Evolutionary conservation across 129 eudicot genomes (phyloP).

Genomic region (Solidago caesia): DNA sequence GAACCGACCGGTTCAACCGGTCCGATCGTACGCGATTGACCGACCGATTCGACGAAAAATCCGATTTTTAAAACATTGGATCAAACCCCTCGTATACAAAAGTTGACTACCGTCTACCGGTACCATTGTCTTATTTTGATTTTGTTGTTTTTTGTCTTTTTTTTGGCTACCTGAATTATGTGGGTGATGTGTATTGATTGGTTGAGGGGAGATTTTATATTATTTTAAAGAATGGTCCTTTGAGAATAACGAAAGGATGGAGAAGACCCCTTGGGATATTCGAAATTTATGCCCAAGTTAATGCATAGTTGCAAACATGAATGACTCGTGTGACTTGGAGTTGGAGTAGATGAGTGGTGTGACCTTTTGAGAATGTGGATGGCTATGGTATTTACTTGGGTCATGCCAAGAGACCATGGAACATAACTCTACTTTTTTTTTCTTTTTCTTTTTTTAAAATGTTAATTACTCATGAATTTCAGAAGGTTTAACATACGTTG

Average conservation of each 20-base stretch:
- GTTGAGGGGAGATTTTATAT: constrained; percentile 26
- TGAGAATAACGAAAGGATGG: constrained; percentile 10
- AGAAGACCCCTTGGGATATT: constrained; percentile 18
- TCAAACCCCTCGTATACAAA: too few species aligned
- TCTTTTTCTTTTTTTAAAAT: too few species aligned
- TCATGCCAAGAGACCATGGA: not conserved
- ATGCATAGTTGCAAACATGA: not conserved
- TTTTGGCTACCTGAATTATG: too few species aligned
- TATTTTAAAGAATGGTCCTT: constrained; percentile 13
- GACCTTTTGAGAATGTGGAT: constrained; percentile 15
- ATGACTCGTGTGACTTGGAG: constrained; percentile 5
- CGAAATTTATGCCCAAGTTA: constrained; percentile 14
- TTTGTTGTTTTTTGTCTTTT: too few species aligned
- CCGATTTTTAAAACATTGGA: too few species aligned
- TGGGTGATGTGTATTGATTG: constrained; percentile 21
- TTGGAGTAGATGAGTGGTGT: not conserved
- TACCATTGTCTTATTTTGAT: too few species aligned
- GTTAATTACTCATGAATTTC: too few species aligned
- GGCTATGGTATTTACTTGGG: not conserved
- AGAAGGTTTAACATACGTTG: too few species aligned
- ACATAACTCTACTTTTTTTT: not conserved
- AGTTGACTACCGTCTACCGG: too few species aligned
- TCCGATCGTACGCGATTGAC: too few species aligned
- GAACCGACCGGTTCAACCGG: too few species aligned
- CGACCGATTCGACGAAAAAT: too few species aligned